Base-by-base conservation (phyloP, 176 grass and related monocot species). In the Carex myosuroides region DNA sequence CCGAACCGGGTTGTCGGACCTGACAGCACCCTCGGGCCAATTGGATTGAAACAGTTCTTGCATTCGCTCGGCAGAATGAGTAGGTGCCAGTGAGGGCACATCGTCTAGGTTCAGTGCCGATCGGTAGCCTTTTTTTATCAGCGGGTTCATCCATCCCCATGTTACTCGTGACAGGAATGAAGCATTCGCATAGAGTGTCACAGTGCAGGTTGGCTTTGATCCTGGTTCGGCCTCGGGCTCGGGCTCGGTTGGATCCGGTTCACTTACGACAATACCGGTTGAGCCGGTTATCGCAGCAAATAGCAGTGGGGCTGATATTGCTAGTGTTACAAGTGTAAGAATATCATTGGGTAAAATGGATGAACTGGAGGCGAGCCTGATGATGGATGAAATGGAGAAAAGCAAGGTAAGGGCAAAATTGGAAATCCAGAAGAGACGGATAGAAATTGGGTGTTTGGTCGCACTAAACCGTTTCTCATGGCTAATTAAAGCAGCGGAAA, bases 141-240 rank as follows among this genome's bases (percentile, higher is more conserved):
- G 84, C 29, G 93, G 96, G 85, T 95, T 95, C 88, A 99, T 99
- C 96, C 96, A 99, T 18, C 82, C 67, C 93, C 89, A 95, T 57
- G 93, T 92, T 52, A 72, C 64, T 18, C 64, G 84, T 0, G 96
- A 99, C 2, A 21, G 16, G 84, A 92, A 79, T 14, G 96, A 88
- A 50, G 91, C 91, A 14, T 24, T 63, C 44, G 86, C 71, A 89
- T 99, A 99, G 0, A 82, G 86, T 5, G 93, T 99, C 60, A 90
- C 88, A 69, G 70, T 89, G 17, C 73, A 55, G 0, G 26, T 63
- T 41, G 18, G 0, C 44, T 50, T 73, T 5, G 44, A 58, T n/a
- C 0, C 13, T 0, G 8, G 16, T 0, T 14, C 21, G 0, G 24
- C 32, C 65, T 61, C 50, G 2, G 21, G 5, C 3, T 46, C 46